These are phyloP conservation scores for Apiotrichum laibachii DNA, from an alignment of 1,284 basidiomycete genomes.

Conservation along the genomic window DNA sequence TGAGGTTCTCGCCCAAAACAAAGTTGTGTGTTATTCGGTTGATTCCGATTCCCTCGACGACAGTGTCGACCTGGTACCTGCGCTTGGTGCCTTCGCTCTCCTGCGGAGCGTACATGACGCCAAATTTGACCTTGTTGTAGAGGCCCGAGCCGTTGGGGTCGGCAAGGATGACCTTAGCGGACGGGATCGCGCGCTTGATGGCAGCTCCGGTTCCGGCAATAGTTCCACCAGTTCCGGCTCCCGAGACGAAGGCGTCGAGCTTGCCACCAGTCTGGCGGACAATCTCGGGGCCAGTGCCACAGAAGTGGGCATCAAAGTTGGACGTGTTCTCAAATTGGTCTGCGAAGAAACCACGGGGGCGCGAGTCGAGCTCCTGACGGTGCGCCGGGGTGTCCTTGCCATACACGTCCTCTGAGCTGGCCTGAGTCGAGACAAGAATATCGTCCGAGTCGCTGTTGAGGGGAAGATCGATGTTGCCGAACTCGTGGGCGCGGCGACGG, in stretches of 20 bases:
- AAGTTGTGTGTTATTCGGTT: conserved; percentile 70
- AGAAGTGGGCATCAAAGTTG: conserved; percentile 85
- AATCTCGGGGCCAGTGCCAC: conserved; percentile 91
- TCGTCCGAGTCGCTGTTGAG: conserved; percentile 33
- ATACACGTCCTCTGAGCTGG: conserved; percentile 52
- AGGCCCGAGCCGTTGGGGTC: conserved; percentile 91
- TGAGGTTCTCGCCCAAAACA: conserved; percentile 69
- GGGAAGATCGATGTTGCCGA: conserved; percentile 57
- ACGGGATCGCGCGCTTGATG: conserved; percentile 57
- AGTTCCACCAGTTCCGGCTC: conserved; percentile 94
- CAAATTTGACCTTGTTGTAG: conserved; percentile 90
- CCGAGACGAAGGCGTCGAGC: conserved; percentile 86
- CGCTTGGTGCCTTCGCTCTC: conserved; percentile 95
- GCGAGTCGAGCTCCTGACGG: conserved; percentile 24
- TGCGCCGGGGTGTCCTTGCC: not conserved
- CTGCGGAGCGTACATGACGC: conserved; percentile 88
- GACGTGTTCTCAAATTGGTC: conserved; percentile 95
- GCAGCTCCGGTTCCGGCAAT: conserved; percentile 80
- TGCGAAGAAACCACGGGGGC: conserved; percentile 62
- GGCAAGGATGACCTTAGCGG: conserved; percentile 70
- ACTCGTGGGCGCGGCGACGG: conserved; percentile 67
- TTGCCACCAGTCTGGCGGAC: conserved; percentile 85
- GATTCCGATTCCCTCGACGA: conserved; percentile 69
- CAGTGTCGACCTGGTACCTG: conserved; percentile 73
- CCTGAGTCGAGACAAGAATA: conserved; percentile 58